These are phyloP conservation scores for Aurantiochytrium sp. DNA, from an alignment of 108 stramenopile species.

Conservation along the genomic window DNA sequence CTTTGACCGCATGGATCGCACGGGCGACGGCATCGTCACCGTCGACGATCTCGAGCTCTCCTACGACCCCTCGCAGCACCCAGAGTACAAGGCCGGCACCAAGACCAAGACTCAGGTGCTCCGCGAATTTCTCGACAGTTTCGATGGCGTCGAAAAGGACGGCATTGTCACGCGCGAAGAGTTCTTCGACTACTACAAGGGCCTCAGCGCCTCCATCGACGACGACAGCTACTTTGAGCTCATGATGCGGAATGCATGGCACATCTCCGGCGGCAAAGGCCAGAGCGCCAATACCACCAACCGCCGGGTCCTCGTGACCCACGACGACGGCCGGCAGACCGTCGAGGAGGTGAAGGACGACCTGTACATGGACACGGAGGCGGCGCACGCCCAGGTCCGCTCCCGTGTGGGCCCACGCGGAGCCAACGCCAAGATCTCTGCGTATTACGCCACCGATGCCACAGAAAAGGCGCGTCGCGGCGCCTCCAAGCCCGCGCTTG, in stretches of 20 bases:
- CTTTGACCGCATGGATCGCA: slow-evolving; percentile 49
- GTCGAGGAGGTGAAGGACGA: slow-evolving; percentile 53
- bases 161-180: slow-evolving; percentile 46
- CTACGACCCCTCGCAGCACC: slow-evolving; percentile 54
- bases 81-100: slow-evolving; percentile 45
- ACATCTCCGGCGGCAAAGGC: slow-evolving; percentile 52
- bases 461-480: slow-evolving; percentile 5
- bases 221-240: slow-evolving; percentile 54
- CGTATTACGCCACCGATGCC: background rate
- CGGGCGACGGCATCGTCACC: slow-evolving; percentile 36
- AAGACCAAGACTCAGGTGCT: slow-evolving; percentile 38
- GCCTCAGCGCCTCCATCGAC: slow-evolving; percentile 43
- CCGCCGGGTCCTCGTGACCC: slow-evolving; percentile 55
- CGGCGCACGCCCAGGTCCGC: slow-evolving; percentile 34
- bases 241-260: slow-evolving; percentile 58
- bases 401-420: background rate
- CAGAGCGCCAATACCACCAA: slow-evolving; percentile 42
- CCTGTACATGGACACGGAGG: slow-evolving; percentile 36
- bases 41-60: slow-evolving; percentile 37
- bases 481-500: background rate
- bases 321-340: slow-evolving; percentile 49
- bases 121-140: slow-evolving; percentile 44
- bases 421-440: background rate
- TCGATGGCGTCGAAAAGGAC: slow-evolving; percentile 46
- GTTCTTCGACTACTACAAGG: slow-evolving; percentile 50